Evolutionary conservation across 345 rosid species (phyloP).

Genomic region (Corchorus olitorius): DNA sequence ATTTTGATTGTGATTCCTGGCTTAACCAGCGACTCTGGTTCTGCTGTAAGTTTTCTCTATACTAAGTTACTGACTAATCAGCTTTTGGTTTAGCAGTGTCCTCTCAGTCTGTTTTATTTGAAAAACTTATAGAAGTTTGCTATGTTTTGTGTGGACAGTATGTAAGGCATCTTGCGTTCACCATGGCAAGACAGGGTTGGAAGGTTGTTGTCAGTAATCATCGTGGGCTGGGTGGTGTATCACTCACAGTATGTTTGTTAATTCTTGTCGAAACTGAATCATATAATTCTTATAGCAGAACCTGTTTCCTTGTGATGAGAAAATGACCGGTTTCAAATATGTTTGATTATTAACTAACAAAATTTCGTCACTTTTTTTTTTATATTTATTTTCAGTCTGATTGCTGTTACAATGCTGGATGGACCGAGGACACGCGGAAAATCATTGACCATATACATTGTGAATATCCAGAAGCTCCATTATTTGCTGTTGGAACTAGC

Average conservation of each 20-base stretch:
- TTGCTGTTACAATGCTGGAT: slow-evolving; percentile 87
- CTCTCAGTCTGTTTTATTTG: neutral
- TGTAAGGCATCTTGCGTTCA: slow-evolving; percentile 68
- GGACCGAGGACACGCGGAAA: slow-evolving; percentile 74
- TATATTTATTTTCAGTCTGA: slow-evolving; percentile 61
- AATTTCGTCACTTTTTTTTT: neutral
- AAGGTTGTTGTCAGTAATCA: slow-evolving; percentile 90
- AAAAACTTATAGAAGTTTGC: neutral
- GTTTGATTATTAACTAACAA: neutral
- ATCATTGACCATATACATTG: slow-evolving; percentile 55
- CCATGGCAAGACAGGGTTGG: slow-evolving; percentile 68
- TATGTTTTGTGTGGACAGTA: slow-evolving; percentile 41
- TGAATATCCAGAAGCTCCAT: slow-evolving; percentile 75
- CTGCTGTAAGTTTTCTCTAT: slow-evolving; percentile 44
- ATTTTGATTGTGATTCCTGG: slow-evolving; percentile 73
- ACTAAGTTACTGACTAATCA: neutral
- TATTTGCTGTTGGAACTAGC: slow-evolving; percentile 85
- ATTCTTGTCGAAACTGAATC: neutral
- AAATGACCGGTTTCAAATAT: neutral
- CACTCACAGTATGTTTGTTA: slow-evolving; percentile 71
- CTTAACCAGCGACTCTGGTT: slow-evolving; percentile 65
- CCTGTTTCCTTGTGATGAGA: neutral
- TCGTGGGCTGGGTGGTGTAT: slow-evolving; percentile 86
- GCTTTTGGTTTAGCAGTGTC: neutral
- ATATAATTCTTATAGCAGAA: neutral